Conservation (phyloP, 768 basidiomycete species). For the Phylloporus rhodoxanthus region DNA sequence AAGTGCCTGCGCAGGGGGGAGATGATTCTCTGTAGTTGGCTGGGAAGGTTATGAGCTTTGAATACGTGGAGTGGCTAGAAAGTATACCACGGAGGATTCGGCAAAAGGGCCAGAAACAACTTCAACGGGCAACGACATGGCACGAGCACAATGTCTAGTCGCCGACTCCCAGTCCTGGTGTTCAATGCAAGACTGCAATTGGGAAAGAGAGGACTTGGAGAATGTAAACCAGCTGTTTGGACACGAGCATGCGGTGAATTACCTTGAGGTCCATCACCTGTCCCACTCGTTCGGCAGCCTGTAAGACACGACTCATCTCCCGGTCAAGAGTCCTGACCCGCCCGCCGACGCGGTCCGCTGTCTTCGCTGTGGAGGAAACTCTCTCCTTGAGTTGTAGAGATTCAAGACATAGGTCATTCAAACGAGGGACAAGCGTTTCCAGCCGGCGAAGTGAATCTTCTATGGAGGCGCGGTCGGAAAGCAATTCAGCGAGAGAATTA, state of each 20-base stretch:
- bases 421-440: constrained; percentile 50
- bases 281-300: constrained; percentile 85
- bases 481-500: constrained; percentile 59
- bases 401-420: constrained; percentile 59
- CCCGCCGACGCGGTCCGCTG: constrained; percentile 86
- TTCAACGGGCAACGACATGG: constrained; percentile 75
- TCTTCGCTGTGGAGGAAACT: constrained; percentile 69
- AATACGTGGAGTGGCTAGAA: background rate
- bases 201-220: constrained; percentile 57
- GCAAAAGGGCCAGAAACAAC: constrained; percentile 84
- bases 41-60: constrained; percentile 27
- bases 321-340: constrained; percentile 85
- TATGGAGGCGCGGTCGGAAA: constrained; percentile 66
- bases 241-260: constrained; percentile 2
- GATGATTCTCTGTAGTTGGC: constrained; percentile 87
- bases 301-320: constrained; percentile 85
- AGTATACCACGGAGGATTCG: constrained; percentile 74
- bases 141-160: constrained; percentile 82
- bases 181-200: constrained; percentile 58
- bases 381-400: constrained; percentile 48
- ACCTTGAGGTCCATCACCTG: constrained; percentile 97
- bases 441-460: constrained; percentile 55
- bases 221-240: constrained; percentile 24
- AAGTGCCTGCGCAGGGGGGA: constrained; percentile 81
- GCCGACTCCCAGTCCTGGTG: constrained; percentile 94